phyloP scores from a whole-genome alignment of 306 rosid genomes.

The Glycine soja region DNA sequence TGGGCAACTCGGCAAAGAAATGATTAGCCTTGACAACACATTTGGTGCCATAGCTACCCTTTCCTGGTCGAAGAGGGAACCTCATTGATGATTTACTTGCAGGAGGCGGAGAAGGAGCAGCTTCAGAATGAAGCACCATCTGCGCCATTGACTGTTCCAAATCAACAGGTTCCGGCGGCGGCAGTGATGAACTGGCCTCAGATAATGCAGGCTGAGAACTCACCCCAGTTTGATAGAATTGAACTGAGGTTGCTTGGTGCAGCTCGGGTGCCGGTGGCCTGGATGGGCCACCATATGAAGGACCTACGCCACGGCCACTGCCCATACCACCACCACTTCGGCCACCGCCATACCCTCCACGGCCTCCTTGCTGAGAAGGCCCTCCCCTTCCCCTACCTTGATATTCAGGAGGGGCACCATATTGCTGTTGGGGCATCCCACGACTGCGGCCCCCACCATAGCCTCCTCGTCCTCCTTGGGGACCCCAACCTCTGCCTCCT shows the following conservation, averaged over 20 bases:
- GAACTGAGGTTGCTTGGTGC: constrained; percentile 97
- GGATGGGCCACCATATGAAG: constrained; percentile 73
- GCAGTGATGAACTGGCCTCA: constrained; percentile 72
- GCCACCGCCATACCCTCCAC: constrained; percentile 61
- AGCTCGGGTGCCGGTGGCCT: constrained; percentile 86
- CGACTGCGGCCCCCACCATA: constrained; percentile 66
- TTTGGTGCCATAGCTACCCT: constrained; percentile 69
- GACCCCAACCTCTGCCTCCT: constrained; percentile 73
- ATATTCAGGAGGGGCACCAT: constrained; percentile 67
- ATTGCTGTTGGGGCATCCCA: constrained; percentile 73
- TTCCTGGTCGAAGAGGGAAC: constrained; percentile 95
- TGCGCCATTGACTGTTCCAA: constrained; percentile 53
- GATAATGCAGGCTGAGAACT: constrained; percentile 58
- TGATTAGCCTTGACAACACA: constrained; percentile 92
- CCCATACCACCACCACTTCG: constrained; percentile 56
- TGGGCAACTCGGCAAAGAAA: constrained; percentile 89
- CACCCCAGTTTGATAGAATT: constrained; percentile 63
- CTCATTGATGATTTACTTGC: constrained; percentile 87
- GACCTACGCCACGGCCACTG: constrained; percentile 61
- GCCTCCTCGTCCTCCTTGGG: constrained; percentile 77
- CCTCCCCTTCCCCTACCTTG: constrained; percentile 94
- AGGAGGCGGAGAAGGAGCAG: constrained; percentile 53
- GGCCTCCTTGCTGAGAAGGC: constrained; percentile 76
- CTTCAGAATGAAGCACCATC: constrained; percentile 54
- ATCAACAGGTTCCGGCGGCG: constrained; percentile 52